A percentile compares a stretch with the other conserved stretches of the same genome.
These are phyloP conservation scores for Thalassiosira pacifica DNA, from an alignment of 352 stramenopile genomes.

Conservation along the genomic window DNA sequence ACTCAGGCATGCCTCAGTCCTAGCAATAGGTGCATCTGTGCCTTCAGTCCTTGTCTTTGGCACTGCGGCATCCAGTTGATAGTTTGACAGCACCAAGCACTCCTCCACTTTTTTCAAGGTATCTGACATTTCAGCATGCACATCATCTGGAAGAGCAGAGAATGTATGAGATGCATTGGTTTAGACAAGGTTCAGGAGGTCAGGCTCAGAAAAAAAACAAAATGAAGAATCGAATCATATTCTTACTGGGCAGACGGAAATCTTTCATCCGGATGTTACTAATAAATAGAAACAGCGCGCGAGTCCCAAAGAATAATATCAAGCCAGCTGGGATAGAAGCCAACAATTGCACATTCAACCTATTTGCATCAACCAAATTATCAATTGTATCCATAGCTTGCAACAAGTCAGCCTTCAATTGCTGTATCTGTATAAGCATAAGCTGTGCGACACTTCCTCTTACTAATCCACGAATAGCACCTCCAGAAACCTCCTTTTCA, in stretches of 20 bases:
- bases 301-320: constrained; percentile 69
- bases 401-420: constrained; percentile 81
- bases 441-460: constrained; percentile 70
- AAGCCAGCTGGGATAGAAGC: constrained; percentile 76
- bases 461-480: constrained; percentile 58
- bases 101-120: constrained; percentile 76
- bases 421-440: constrained; percentile 83
- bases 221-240: too few relatives aligned
- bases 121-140: constrained; percentile 79
- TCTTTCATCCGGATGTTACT: constrained; percentile 77
- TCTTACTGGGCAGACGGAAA: constrained; percentile 70
- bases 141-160: too few relatives aligned
- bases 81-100: constrained; percentile 62
- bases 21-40: background rate
- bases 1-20: constrained; percentile 32
- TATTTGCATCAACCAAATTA: constrained; percentile 78
- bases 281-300: constrained; percentile 68
- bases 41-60: background rate
- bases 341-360: constrained; percentile 80
- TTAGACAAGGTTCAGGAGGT: too few relatives aligned
- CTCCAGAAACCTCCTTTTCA: constrained; percentile 69
- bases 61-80: constrained; percentile 28
- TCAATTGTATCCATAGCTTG: constrained; percentile 80
- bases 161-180: too few relatives aligned
- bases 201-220: too few relatives aligned